Conservation (phyloP, 805 yeast species). For the Candida oleophila region DNA sequence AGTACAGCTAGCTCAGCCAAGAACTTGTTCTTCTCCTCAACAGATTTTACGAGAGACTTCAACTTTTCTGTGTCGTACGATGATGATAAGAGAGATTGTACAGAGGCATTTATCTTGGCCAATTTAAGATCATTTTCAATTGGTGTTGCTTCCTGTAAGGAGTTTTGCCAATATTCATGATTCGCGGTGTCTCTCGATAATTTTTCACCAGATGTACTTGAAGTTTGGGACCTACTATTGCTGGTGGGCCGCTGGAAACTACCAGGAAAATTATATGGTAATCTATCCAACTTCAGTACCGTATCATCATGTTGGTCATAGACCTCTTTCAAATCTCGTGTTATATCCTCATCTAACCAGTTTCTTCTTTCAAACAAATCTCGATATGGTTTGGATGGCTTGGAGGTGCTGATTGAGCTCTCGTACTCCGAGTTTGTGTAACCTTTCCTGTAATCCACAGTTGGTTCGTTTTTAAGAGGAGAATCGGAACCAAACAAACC, state of each 20-base stretch:
- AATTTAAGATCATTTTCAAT: background rate
- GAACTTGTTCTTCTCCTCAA: constrained; percentile 16
- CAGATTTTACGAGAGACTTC: constrained; percentile 7
- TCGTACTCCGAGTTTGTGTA: constrained; percentile 1
- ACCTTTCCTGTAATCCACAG: constrained; percentile 29
- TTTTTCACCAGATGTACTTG: background rate
- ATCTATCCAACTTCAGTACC: background rate
- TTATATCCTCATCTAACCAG: constrained; percentile 7
- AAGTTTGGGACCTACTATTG: background rate
- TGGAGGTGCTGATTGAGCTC: background rate
- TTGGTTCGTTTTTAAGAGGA: constrained; percentile 31
- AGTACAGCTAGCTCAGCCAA: constrained; percentile 21
- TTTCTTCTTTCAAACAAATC: constrained; percentile 1
- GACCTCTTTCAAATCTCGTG: constrained; percentile 7
- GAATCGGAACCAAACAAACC: constrained; percentile 13
- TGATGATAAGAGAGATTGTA: background rate
- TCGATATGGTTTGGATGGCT: constrained; percentile 3
- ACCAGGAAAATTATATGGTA: constrained; percentile 7
- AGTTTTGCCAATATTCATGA: background rate
- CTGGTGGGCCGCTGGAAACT: background rate
- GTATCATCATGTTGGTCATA: constrained; percentile 7
- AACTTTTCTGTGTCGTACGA: constrained; percentile 4
- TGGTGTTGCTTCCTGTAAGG: background rate
- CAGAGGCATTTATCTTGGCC: background rate
- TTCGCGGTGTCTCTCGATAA: background rate